Conservation (phyloP, 306 rosid genomes). For the Citrullus amarus region DNA sequence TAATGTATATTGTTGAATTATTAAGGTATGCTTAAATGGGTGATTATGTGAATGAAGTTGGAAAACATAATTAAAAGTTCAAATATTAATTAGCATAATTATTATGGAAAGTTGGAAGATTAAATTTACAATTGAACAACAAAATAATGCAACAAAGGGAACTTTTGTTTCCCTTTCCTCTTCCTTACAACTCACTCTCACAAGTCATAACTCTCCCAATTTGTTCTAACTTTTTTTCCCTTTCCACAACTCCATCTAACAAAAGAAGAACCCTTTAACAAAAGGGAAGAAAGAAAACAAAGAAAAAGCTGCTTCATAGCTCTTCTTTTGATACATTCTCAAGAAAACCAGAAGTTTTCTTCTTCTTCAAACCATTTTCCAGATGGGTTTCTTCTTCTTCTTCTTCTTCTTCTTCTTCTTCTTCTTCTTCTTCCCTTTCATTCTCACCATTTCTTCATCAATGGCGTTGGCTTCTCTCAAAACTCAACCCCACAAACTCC, state of each 20-base stretch:
- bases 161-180: not conserved
- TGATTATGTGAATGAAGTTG: no score
- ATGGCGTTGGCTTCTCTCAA: constrained; percentile 12
- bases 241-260: not conserved
- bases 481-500: constrained; percentile 20
- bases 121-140: not conserved
- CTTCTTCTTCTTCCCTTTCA: not conserved
- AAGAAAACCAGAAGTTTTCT: not conserved
- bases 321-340: not conserved
- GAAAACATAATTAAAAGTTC: not conserved
- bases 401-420: not conserved
- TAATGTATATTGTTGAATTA: no score
- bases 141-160: not conserved
- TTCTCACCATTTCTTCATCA: constrained; percentile 25
- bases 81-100: not conserved
- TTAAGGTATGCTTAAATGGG: no score
- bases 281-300: not conserved
- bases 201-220: not conserved
- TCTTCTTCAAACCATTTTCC: not conserved
- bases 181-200: constrained; percentile 10
- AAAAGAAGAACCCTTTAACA: not conserved
- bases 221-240: not conserved
- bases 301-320: not conserved
- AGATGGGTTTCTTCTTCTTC: not conserved
- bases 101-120: not conserved